Base-by-base conservation (phyloP, 768 basidiomycete species). In the Strobilomyces echinocephalus region DNA sequence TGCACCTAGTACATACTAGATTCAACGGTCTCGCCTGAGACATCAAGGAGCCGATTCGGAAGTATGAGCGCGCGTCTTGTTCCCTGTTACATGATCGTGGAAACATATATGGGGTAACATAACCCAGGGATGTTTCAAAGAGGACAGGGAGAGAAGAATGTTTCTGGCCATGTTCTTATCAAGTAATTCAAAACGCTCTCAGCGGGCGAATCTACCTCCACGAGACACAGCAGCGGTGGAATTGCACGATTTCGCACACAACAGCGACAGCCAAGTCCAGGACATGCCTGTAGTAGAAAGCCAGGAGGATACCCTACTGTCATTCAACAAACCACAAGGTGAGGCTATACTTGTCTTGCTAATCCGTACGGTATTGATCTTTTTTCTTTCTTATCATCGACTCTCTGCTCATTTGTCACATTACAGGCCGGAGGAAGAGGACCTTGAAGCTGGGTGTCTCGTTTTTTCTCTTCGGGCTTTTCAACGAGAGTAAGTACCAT, bases 391-490 rank as follows among this genome's bases (percentile, higher is more conserved):
- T 16, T 11, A 16, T 35, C 35, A 16, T 15, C 35, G 35, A 35
- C 12, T 35, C 14, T 35, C 10, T 16, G 5, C 12, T 38, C 36
- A 38, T 38, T 9, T 4, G 36, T 16, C 16, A 9, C n/a, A 4
- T 38, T n/a, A n/a, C 36, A 38, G 36, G 18, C 16, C 7, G 6
- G 58, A 65, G 52, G 48, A 56, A 51, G 45, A 62, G 70, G 40
- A 55, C 74, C 0, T 39, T 74, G 31, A 73, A 69, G 45, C 71
- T 81, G 1, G 74, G 76, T 2, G n/a, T 64, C 16, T 91, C 93
- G 0, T 97, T 95, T 77, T 92, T 94, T 70, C 73, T 93, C 35
- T 95, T 95, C 61, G 94, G 94, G 7, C 78, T 95, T 21, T 87
- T 94, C 53, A 97, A 97, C 67, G 95, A 97, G 63, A 91, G 92